Conservation (phyloP, 129 eudicot genomes). For the Centella asiatica region DNA sequence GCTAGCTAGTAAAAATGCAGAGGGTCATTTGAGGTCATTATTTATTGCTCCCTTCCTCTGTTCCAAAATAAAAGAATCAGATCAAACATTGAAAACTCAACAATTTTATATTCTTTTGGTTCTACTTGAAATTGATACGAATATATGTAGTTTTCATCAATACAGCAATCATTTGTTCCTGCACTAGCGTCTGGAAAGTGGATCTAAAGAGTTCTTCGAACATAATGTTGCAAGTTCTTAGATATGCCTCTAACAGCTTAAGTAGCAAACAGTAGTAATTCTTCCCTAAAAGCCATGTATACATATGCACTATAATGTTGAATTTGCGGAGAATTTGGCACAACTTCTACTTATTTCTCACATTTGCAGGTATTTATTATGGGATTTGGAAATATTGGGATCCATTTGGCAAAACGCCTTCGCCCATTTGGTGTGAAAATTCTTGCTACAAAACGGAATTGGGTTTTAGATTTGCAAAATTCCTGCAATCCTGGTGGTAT, state of each 20-base stretch:
- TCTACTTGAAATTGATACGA: no score
- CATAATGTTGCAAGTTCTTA: not conserved
- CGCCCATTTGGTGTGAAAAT: constrained; percentile 87
- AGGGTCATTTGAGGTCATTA: no score
- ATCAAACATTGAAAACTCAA: no score
- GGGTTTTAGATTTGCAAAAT: constrained; percentile 32
- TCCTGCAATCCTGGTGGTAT: constrained; percentile 23
- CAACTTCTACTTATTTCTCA: constrained; percentile 2
- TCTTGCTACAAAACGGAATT: constrained; percentile 85
- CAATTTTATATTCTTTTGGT: no score
- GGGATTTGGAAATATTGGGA: constrained; percentile 91
- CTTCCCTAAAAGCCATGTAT: not conserved
- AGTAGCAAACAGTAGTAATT: not conserved
- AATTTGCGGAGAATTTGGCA: not conserved
- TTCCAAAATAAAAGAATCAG: no score
- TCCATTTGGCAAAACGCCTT: constrained; percentile 69
- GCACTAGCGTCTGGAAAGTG: not conserved
- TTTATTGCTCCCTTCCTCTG: no score
- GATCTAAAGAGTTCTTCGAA: no score
- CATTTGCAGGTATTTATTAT: constrained; percentile 64
- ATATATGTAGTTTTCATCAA: no score
- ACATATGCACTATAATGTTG: not conserved
- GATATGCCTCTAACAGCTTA: not conserved
- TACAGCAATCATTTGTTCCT: not conserved
- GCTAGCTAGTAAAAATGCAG: no score